A percentile compares a stretch with the other conserved stretches of the same genome.
phyloP scores from a whole-genome alignment of 2,329 filamentous ascomycete species.

The Cladosporium sp. region DNA sequence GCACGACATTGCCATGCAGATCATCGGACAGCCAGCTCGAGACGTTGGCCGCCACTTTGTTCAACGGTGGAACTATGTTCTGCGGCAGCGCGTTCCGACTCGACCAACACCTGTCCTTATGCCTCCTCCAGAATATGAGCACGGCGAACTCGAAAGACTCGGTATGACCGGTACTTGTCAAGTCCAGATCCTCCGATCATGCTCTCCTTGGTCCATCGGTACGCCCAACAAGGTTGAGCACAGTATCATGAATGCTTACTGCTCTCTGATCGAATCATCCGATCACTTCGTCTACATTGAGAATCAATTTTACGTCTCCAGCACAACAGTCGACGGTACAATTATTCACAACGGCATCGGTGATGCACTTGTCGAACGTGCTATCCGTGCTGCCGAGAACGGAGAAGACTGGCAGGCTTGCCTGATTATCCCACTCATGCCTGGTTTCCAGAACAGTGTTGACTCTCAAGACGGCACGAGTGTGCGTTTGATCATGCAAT shows the following conservation, averaged over 20 bases:
- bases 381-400: conserved; percentile 76
- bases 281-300: conserved; percentile 99
- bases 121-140: conserved; percentile 86
- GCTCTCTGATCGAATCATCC: conserved; percentile 90
- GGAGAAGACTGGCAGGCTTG: conserved; percentile 86
- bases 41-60: conserved; percentile 95
- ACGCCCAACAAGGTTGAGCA: conserved; percentile 78
- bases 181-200: conserved; percentile 90
- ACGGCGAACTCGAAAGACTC: conserved; percentile 78
- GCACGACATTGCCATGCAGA: conserved; percentile 98
- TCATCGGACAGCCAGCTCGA: conserved; percentile 90
- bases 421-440: conserved; percentile 90
- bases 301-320: conserved; percentile 97
- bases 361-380: conserved; percentile 88
- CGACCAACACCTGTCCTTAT: conserved; percentile 89
- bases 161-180: conserved; percentile 93
- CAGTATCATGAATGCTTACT: conserved; percentile 93
- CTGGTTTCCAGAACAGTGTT: conserved; percentile 97
- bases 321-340: conserved; percentile 79
- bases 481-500: conserved; percentile 92
- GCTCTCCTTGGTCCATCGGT: conserved; percentile 85
- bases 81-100: conserved; percentile 87
- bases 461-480: conserved; percentile 91
- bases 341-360: conserved; percentile 91
- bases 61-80: conserved; percentile 95